Base-by-base conservation (phyloP, 1,284 basidiomycete species). In the Ustilago cynodontis region DNA sequence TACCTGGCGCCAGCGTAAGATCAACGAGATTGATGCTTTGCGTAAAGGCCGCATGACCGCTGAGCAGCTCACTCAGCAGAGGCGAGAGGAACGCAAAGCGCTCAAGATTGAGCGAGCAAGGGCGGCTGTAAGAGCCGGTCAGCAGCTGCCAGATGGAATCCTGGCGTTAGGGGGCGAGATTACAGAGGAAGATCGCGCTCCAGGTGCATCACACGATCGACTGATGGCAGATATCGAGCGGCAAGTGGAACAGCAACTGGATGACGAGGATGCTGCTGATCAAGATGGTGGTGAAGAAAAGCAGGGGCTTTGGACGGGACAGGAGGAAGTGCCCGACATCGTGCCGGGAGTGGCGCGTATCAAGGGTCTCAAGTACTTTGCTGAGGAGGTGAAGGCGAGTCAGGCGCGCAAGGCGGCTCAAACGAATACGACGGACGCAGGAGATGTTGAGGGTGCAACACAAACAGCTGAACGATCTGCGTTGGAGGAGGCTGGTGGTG, bases 1-100 rank as follows among this genome's bases (percentile, higher is more conserved):
- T 1, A 94, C 91, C 54, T 99, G 96, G 97, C 54, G 65, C 75
- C 86, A 60, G 80, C 86, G 59, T 64, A 85, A 75, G 79, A 86
- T 86, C 67, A 86, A 76, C 39, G 80, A 77, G 78, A 86, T 86
- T 22, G 67, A 73, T 51, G 79, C 73, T 6, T 53, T 82, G 45
- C 93, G 93, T 82, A 79, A 77, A 56, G 81, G 80, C 18, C 62
- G 75, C 26, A 65, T 81, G 55, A 86, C 84, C 2, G 78, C 84
- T 0, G 84, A 86, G 60, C 83, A 86, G 61, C 71, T 86, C 41
- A 86, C 84, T 9, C 81, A 82, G 52, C 68, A 65, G 22, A 61
- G 84, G 3, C 71, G 84, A 49, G 79, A 81, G 37, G 84, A 85
- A 55, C 61, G 84, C 31, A 80, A 81, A 28, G 72, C 79, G 24